Percentiles rank a stretch among this genome's conserved stretches.
Evolutionary conservation across 176 grass and related monocot species (phyloP).

Genomic region (bread wheat (Triticum aestivum)): IWGSC_CS_RefSeq_v2.1 NC_057797.1:622755070-622755569

Average conservation of each 20-base stretch:
- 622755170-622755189: conserved; percentile 63
- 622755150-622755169: conserved; percentile 18
- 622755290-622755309: conserved; percentile 63
- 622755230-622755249: conserved; percentile 55
- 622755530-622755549: background rate
- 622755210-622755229: conserved; percentile 79
- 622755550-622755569: background rate
- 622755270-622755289: conserved; percentile 97
- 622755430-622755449: background rate
- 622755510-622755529: background rate
- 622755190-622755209: conserved; percentile 66
- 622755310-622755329: conserved; percentile 97
- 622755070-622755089: background rate
- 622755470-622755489: too few relatives aligned
- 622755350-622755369: background rate
- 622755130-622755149: background rate
- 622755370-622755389: background rate
- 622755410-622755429: background rate
- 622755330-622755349: conserved; percentile 51
- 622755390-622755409: background rate
- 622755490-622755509: background rate
- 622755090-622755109: background rate
- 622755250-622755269: conserved; percentile 75
- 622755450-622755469: background rate
- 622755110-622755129: conserved; percentile 25